These are phyloP conservation scores for Arachis stenosperma DNA, from an alignment of 306 rosid genomes.

Conservation along the genomic window DNA sequence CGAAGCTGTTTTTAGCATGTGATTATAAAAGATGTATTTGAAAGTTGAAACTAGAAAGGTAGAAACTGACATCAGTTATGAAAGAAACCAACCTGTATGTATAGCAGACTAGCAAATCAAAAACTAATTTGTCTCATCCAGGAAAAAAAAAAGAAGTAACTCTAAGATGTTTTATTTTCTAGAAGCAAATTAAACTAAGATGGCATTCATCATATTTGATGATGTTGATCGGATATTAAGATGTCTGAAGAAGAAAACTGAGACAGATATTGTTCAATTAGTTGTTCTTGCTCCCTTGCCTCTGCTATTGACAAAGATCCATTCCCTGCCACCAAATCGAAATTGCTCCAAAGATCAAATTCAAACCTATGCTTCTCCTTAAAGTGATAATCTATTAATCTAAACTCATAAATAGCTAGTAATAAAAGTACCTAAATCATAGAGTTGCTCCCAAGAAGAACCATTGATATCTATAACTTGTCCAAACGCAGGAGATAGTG, in stretches of 20 bases:
- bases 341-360: neutral
- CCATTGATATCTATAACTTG: conserved; percentile 39
- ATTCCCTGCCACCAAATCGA: conserved; percentile 33
- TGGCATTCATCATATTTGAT: neutral
- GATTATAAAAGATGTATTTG: too few species aligned
- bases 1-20: too few species aligned
- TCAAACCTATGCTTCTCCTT: neutral
- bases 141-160: too few species aligned
- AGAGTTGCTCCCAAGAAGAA: conserved; percentile 48
- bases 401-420: neutral
- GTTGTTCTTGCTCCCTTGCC: conserved; percentile 35
- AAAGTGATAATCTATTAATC: neutral
- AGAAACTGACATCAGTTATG: too few species aligned
- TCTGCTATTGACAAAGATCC: conserved; percentile 32
- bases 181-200: neutral
- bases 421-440: conserved; percentile 38
- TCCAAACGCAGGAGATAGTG: conserved; percentile 39
- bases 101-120: too few species aligned
- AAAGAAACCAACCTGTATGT: too few species aligned
- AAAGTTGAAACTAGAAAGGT: too few species aligned
- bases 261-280: conserved; percentile 45
- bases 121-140: too few species aligned
- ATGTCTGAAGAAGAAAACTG: conserved; percentile 30
- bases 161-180: too few species aligned
- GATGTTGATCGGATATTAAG: conserved; percentile 18